phyloP scores from a whole-genome alignment of 208 protist genomes.

The Leptomonas seymouri region DNA sequence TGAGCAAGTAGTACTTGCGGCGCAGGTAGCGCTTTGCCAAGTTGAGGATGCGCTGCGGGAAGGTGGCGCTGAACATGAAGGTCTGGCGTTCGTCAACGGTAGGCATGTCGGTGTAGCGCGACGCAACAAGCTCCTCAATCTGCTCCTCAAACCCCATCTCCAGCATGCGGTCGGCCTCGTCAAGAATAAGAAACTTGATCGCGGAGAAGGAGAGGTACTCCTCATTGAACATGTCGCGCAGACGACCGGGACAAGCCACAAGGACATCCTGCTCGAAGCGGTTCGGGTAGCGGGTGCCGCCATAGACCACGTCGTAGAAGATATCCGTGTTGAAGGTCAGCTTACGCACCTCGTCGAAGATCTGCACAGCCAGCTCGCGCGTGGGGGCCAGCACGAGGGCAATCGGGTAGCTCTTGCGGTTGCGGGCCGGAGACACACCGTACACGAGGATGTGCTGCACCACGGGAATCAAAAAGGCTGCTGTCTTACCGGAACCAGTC shows the following conservation, averaged over 20 bases:
- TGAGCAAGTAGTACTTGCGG: slow-evolving; percentile 96
- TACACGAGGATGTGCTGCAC: slow-evolving; percentile 95
- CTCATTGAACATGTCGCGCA: slow-evolving; percentile 90
- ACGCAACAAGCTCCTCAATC: slow-evolving; percentile 97
- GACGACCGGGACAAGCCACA: slow-evolving; percentile 90
- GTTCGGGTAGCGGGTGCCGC: slow-evolving; percentile 93
- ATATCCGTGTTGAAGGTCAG: slow-evolving; percentile 95
- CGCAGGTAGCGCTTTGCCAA: slow-evolving; percentile 97
- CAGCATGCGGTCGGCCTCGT: slow-evolving; percentile 99
- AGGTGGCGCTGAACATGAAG: slow-evolving; percentile 99
- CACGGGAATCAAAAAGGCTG: slow-evolving; percentile 97
- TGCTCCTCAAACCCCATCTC: slow-evolving; percentile 99
- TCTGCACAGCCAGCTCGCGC: slow-evolving; percentile 96
- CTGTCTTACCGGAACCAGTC: slow-evolving; percentile 99
- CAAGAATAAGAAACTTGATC: slow-evolving; percentile 96
- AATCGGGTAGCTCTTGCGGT: slow-evolving; percentile 65
- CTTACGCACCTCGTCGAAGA: slow-evolving; percentile 96
- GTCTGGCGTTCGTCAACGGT: slow-evolving; percentile 95
- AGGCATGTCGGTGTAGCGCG: slow-evolving; percentile 93
- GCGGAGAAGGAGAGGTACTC: slow-evolving; percentile 78
- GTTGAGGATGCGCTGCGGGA: slow-evolving; percentile 97
- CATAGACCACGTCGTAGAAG: slow-evolving; percentile 96
- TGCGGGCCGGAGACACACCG: slow-evolving; percentile 63
- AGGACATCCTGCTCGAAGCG: slow-evolving; percentile 97
- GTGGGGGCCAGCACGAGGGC: slow-evolving; percentile 96